phyloP scores from a whole-genome alignment of 1,284 basidiomycete species.

The Cutaneotrichosporon dermatis region DNA sequence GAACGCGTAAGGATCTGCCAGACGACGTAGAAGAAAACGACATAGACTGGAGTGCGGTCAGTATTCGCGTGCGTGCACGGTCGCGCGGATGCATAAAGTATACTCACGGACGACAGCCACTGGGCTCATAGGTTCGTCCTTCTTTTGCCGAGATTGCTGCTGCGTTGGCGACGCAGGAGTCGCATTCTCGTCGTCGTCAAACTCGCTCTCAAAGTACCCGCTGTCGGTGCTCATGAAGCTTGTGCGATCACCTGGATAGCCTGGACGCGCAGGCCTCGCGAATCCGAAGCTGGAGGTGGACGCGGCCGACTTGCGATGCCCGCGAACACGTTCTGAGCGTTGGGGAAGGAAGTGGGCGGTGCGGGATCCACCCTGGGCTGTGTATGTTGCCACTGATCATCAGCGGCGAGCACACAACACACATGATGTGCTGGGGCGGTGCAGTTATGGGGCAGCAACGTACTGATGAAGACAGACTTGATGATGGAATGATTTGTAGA shows the following conservation, averaged over 20 bases:
- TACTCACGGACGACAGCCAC: conserved; percentile 41
- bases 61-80: not conserved
- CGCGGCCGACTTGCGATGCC: not conserved
- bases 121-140: conserved; percentile 44
- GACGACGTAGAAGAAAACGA: conserved; percentile 39
- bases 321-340: not conserved
- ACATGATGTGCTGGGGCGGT: too few relatives aligned
- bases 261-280: not conserved
- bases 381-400: not conserved
- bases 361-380: not conserved
- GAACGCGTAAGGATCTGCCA: conserved; percentile 45
- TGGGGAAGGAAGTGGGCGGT: not conserved
- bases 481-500: too few relatives aligned
- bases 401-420: not conserved
- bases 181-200: conserved; percentile 1
- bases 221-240: conserved; percentile 9
- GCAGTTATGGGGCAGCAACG: too few relatives aligned
- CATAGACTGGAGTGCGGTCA: conserved; percentile 34
- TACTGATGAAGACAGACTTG: too few relatives aligned
- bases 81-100: not conserved
- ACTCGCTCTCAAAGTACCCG: not conserved
- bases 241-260: not conserved
- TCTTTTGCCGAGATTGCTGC: not conserved
- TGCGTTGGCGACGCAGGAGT: too few relatives aligned
- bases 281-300: not conserved